These are phyloP conservation scores for Nadsonia starkeyi-henricii DNA, from an alignment of 1,139 yeast genomes.

Conservation along the genomic window DNA sequence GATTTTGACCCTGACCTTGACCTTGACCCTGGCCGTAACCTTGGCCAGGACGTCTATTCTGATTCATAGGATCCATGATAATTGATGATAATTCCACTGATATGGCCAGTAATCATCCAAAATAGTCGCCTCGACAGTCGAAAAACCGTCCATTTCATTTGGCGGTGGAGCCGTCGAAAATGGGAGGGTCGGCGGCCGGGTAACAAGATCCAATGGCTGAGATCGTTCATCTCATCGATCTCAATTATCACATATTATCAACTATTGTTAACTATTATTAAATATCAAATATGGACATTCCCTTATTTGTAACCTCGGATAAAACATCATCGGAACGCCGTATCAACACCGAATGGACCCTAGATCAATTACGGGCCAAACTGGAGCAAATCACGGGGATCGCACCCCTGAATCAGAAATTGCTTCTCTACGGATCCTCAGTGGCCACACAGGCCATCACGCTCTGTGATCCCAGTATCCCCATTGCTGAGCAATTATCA, in stretches of 20 bases:
- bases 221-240: too few relatives aligned
- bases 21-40: background rate
- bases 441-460: conserved; percentile 25
- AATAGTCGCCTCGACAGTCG: too few relatives aligned
- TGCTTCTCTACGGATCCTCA: conserved; percentile 35
- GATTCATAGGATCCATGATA: too few relatives aligned
- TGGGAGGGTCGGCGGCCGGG: too few relatives aligned
- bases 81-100: too few relatives aligned
- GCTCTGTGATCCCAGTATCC: conserved; percentile 3
- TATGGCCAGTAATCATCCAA: too few relatives aligned
- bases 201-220: too few relatives aligned
- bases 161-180: too few relatives aligned
- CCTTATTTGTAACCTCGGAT: conserved; percentile 47
- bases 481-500: conserved; percentile 11
- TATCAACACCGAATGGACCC: conserved; percentile 49
- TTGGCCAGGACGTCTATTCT: too few relatives aligned
- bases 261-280: too few relatives aligned
- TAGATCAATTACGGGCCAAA: conserved; percentile 40
- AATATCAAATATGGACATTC: conserved; percentile 19
- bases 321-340: conserved; percentile 61
- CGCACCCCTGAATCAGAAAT: conserved; percentile 42
- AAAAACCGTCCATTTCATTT: too few relatives aligned
- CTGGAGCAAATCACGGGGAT: conserved; percentile 72
- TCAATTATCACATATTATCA: too few relatives aligned
- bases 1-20: background rate